phyloP scores from a whole-genome alignment of 2,329 filamentous ascomycete genomes.

The Ascochyta fabae region DNA sequence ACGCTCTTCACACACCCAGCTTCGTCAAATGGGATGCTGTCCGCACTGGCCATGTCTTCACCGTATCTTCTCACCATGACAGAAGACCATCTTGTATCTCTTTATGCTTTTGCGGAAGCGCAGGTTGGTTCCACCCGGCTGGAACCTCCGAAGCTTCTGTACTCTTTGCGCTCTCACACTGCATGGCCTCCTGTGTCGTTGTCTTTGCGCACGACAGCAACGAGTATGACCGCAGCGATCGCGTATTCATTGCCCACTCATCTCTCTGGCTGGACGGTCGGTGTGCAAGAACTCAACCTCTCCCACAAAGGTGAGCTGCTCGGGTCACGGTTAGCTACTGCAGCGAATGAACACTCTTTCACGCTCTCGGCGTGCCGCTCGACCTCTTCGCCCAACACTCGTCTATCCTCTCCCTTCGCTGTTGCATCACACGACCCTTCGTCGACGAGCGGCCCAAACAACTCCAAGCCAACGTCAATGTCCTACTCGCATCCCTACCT shows the following conservation, averaged over 20 bases:
- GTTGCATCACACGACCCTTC: slow-evolving; percentile 29
- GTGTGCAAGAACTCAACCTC: slow-evolving; percentile 89
- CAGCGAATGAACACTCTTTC: slow-evolving; percentile 57
- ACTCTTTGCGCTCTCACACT: slow-evolving; percentile 81
- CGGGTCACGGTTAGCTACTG: slow-evolving; percentile 58
- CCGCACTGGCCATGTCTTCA: slow-evolving; percentile 72
- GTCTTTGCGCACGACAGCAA: slow-evolving; percentile 73
- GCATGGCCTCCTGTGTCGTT: slow-evolving; percentile 79
- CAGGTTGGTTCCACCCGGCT: slow-evolving; percentile 12
- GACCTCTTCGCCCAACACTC: slow-evolving; percentile 33
- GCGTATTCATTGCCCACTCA: slow-evolving; percentile 83
- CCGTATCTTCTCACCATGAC: slow-evolving; percentile 84
- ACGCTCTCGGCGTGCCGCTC: slow-evolving; percentile 42
- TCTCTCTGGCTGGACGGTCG: slow-evolving; percentile 83
- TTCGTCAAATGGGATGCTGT: slow-evolving; percentile 69
- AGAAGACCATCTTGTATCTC: slow-evolving; percentile 71
- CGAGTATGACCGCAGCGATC: slow-evolving; percentile 77
- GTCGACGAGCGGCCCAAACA: slow-evolving; percentile 26
- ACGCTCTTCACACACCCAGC: slow-evolving; percentile 65
- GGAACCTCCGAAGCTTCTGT: slow-evolving; percentile 66
- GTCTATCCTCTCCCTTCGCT: slow-evolving; percentile 37
- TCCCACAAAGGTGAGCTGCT: slow-evolving; percentile 55
- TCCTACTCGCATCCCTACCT: slow-evolving; percentile 80
- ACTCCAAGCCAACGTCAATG: slow-evolving; percentile 54
- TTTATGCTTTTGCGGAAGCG: slow-evolving; percentile 68